phyloP scores from a whole-genome alignment of 768 basidiomycete genomes.

The Lactarius evosmus region DNA sequence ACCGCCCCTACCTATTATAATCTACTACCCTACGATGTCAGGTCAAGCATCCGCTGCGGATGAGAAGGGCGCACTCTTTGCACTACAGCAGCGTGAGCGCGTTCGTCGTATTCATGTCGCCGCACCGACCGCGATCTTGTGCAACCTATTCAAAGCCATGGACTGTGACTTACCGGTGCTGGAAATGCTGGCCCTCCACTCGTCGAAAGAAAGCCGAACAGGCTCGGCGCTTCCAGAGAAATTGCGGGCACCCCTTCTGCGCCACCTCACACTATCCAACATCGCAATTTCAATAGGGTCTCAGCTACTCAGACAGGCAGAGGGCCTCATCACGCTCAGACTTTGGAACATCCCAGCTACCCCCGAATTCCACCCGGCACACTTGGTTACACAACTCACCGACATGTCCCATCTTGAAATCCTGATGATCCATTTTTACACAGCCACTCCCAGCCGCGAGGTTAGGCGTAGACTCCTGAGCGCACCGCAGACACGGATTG shows the following conservation, averaged over 20 bases:
- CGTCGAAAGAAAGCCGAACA: background rate
- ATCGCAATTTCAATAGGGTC: conserved; percentile 1
- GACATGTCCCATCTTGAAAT: conserved; percentile 9
- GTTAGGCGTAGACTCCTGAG: background rate
- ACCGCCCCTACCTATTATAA: conserved; percentile 12
- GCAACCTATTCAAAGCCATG: conserved; percentile 6
- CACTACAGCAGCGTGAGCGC: conserved; percentile 4
- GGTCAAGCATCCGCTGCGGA: background rate
- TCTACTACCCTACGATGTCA: background rate
- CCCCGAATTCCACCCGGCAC: background rate
- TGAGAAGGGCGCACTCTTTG: background rate
- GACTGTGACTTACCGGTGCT: conserved; percentile 6
- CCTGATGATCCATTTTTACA: conserved; percentile 3
- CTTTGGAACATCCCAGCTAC: background rate
- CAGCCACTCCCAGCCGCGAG: background rate
- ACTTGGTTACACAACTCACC: background rate
- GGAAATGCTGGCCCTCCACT: background rate
- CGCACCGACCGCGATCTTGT: background rate
- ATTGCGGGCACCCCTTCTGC: conserved; percentile 3
- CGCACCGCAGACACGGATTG: background rate
- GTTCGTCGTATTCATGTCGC: conserved; percentile 11
- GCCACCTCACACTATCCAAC: conserved; percentile 7
- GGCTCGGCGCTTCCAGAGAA: background rate
- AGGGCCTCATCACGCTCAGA: background rate
- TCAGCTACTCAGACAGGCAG: background rate